Percentiles rank a stretch among this genome's conserved stretches.
Evolutionary conservation across 495 filamentous ascomycete species (phyloP).

Genomic region (Daldinia childiae): DNA sequence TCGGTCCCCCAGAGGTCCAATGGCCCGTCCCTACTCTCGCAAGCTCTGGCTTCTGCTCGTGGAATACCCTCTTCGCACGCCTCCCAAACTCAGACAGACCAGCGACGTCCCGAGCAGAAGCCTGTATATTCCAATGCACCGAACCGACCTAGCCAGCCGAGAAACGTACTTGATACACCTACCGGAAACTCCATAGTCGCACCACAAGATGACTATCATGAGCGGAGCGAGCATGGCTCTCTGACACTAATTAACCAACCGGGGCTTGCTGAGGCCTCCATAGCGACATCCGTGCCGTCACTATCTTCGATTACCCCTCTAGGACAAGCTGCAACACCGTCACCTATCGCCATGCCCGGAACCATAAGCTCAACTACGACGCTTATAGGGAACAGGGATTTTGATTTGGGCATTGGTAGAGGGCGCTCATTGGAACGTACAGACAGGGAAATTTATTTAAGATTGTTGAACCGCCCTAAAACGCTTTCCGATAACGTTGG

Average conservation of each 20-base stretch:
- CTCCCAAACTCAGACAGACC: slow-evolving; percentile 31
- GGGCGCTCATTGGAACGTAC: slow-evolving; percentile 53
- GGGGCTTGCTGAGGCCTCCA: slow-evolving; percentile 30
- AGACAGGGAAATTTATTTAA: slow-evolving; percentile 53
- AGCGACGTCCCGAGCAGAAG: slow-evolving; percentile 44
- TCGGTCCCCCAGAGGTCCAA: slow-evolving; percentile 50
- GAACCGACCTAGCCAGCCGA: slow-evolving; percentile 24
- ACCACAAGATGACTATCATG: slow-evolving; percentile 45
- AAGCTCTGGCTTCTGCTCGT: slow-evolving; percentile 63
- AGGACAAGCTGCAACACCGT: slow-evolving; percentile 10
- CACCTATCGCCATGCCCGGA: slow-evolving; percentile 37
- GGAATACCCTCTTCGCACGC: slow-evolving; percentile 49
- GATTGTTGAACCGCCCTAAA: slow-evolving; percentile 29
- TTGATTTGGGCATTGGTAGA: slow-evolving; percentile 46
- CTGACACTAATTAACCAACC: slow-evolving; percentile 46
- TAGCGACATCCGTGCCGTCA: slow-evolving; percentile 36
- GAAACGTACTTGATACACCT: slow-evolving; percentile 34
- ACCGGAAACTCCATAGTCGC: slow-evolving; percentile 37
- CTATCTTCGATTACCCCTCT: slow-evolving; percentile 25
- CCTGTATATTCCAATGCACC: slow-evolving; percentile 33
- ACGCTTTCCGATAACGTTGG: slow-evolving; percentile 46
- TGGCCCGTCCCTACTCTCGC: slow-evolving; percentile 60
- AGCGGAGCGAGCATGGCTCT: slow-evolving; percentile 43
- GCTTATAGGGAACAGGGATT: slow-evolving; percentile 50
- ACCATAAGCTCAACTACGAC: slow-evolving; percentile 46